Percentiles rank a stretch among this genome's conserved stretches.
Evolutionary conservation across 495 filamentous ascomycete species (phyloP).

Genomic region (Penicillium taxi): DNA sequence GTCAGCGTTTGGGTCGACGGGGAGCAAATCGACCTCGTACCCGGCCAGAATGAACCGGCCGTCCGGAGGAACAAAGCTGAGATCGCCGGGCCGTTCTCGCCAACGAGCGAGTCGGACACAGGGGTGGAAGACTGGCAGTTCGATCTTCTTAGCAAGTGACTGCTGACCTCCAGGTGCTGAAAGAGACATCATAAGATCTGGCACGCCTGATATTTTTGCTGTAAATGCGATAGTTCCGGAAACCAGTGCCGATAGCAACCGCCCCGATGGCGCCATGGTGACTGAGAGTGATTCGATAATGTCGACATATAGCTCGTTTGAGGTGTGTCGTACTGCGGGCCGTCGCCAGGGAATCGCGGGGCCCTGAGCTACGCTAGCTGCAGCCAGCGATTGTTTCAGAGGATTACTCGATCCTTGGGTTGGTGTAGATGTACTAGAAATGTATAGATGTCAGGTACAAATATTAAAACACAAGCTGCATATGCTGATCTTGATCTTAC

Average conservation of each 20-base stretch:
- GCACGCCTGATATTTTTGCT: slow-evolving; percentile 87
- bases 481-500: slow-evolving; percentile 29
- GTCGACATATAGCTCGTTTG: slow-evolving; percentile 96
- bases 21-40: slow-evolving; percentile 88
- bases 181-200: slow-evolving; percentile 77
- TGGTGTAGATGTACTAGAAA: slow-evolving; percentile 33
- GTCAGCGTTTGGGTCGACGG: slow-evolving; percentile 43
- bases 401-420: slow-evolving; percentile 34
- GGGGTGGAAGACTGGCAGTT: slow-evolving; percentile 93
- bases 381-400: slow-evolving; percentile 39
- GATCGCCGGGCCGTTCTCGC: slow-evolving; percentile 78
- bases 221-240: slow-evolving; percentile 94
- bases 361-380: slow-evolving; percentile 33
- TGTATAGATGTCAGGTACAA: not conserved
- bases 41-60: slow-evolving; percentile 90
- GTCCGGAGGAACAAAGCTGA: slow-evolving; percentile 93
- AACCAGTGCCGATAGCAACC: slow-evolving; percentile 75
- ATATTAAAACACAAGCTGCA: not conserved
- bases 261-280: slow-evolving; percentile 81
- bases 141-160: slow-evolving; percentile 62
- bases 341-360: slow-evolving; percentile 78
- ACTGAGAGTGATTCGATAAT: slow-evolving; percentile 84
- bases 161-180: slow-evolving; percentile 68
- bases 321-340: slow-evolving; percentile 88
- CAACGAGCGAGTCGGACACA: slow-evolving; percentile 82